Base-by-base conservation (phyloP, 805 yeast genomes). In the Barnettozyma salicaria region DNA sequence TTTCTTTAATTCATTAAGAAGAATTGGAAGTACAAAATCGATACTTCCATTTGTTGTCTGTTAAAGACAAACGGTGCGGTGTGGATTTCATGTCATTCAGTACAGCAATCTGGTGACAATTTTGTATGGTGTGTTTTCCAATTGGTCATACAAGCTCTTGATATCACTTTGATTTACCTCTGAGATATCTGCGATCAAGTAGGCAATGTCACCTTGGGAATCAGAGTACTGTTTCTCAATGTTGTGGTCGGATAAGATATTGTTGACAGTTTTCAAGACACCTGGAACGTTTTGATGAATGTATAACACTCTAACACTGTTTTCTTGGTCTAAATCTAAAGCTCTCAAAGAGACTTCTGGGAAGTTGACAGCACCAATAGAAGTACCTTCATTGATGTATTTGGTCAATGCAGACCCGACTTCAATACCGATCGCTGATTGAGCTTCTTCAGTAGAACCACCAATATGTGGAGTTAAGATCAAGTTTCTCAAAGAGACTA, bases 401-500 rank as follows among this genome's bases (percentile, higher is more conserved):
- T 85, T 86, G 48, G 89, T 72, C 55, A 92, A 72, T 27, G 95
- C 79, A 31, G 82, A 71, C 43, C 81, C 86, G 44, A 92, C 98
- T 69, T 92, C 98, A 43, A 90, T 70, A 67, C 98, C 98, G 58
- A 92, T 92, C 27, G 97, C 95, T 39, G 85, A 74, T 73, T 92
- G 98, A 26, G 98, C 98, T 71, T 92, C 98, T 65, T 90, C 97
- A 32, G 98, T 92, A 35, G 97, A 88, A 50, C 98, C 98, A 67
- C 98, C 98, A 52, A 92, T 92, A 60, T 92, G 98, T 23, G 98
- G 98, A 38, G 97, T 81, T 56, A 92, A 73, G 48, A 92, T 88
- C 44, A 90, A 78, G 65, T 92, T 92, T 67, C 89, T 78, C 60
- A 88, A 73, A 9, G 83, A 67, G 50, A 78, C 73, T 52, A 92